These are phyloP conservation scores for Aspergillus fijiensis DNA, from an alignment of 2,329 filamentous ascomycete species.

Conservation along the genomic window DNA sequence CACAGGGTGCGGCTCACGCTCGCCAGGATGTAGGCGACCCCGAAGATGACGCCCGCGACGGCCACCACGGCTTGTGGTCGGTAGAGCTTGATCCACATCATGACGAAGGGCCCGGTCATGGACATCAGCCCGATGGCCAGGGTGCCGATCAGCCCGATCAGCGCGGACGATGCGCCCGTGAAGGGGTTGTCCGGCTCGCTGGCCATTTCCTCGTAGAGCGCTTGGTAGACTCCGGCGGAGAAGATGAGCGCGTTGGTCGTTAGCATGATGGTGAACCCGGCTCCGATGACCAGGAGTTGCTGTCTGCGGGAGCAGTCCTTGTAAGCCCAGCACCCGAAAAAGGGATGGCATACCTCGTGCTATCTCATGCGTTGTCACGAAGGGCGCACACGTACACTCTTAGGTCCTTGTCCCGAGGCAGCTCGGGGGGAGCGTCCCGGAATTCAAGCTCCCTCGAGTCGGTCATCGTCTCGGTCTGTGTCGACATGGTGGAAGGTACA, in stretches of 20 bases:
- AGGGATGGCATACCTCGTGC: no score
- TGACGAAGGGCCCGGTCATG: conserved; percentile 38
- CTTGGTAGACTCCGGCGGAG: conserved; percentile 44
- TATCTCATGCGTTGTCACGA: no score
- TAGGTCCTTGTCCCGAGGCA: not conserved
- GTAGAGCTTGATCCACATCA: conserved; percentile 37
- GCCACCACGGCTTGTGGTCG: conserved; percentile 34
- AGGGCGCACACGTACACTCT: not conserved
- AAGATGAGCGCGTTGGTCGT: conserved; percentile 41
- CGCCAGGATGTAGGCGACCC: conserved; percentile 28
- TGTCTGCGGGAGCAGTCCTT: conserved; percentile 2
- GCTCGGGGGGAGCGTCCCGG: not conserved
- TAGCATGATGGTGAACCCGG: conserved; percentile 34
- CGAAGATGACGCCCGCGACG: conserved; percentile 36
- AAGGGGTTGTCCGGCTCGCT: conserved; percentile 32
- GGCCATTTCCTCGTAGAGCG: conserved; percentile 40
- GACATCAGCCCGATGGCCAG: conserved; percentile 40
- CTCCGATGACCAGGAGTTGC: conserved; percentile 18
- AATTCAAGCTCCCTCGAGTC: not conserved
- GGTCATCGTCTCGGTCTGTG: not conserved
- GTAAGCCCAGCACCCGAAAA: no score
- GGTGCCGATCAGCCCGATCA: conserved; percentile 44
- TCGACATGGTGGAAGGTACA: not conserved
- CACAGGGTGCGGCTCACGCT: not conserved
- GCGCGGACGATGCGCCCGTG: conserved; percentile 32